Conservation (phyloP, 371 early-diverging fungal species). For the Coemansia sp. region DNA sequence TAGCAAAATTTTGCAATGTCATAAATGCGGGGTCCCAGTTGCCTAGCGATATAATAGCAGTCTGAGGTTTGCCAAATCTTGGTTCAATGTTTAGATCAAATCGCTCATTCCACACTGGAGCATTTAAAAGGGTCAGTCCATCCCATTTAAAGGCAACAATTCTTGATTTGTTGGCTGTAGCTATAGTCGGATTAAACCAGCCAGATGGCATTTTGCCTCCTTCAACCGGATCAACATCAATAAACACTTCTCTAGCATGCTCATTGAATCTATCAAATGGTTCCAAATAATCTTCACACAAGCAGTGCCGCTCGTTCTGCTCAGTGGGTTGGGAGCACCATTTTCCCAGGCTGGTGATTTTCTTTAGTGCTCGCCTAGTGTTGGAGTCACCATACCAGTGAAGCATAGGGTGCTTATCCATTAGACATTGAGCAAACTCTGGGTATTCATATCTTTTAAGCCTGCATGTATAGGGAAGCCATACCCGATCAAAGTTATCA, state of each 20-base stretch:
- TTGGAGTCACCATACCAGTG: constrained; percentile 58
- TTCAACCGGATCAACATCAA: constrained; percentile 13
- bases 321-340: constrained; percentile 52
- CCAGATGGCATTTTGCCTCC: not conserved
- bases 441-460: constrained; percentile 48
- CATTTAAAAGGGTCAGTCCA: constrained; percentile 4
- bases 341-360: constrained; percentile 52
- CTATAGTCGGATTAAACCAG: not conserved
- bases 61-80: constrained; percentile 5
- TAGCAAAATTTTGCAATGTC: constrained; percentile 8
- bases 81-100: constrained; percentile 18
- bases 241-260: constrained; percentile 4
- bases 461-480: constrained; percentile 56
- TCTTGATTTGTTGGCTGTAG: constrained; percentile 8
- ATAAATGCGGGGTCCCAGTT: constrained; percentile 18
- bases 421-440: constrained; percentile 52
- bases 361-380: constrained; percentile 54
- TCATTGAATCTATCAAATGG: constrained; percentile 6
- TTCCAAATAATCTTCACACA: constrained; percentile 7
- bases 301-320: not conserved
- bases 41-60: constrained; percentile 5
- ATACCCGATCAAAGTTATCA: constrained; percentile 45
- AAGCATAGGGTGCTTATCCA: constrained; percentile 42
- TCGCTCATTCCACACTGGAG: not conserved
- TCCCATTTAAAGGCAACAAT: constrained; percentile 12